Conservation (phyloP, 2,329 filamentous ascomycete species). For the Ophiostoma piceae region DNA sequence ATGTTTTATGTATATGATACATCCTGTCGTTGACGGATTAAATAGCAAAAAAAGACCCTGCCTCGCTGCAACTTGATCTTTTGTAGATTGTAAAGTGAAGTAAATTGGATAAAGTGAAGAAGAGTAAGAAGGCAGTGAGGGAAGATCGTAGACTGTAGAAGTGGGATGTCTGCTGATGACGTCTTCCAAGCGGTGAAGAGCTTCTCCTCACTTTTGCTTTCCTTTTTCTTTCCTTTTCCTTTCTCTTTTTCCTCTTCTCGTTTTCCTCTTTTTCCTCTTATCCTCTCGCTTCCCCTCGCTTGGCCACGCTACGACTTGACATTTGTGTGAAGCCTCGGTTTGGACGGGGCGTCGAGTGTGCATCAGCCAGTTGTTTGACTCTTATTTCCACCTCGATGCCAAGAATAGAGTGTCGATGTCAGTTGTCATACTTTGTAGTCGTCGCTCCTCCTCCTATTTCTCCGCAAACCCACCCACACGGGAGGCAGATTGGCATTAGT, state of each 20-base stretch:
- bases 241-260: neutral
- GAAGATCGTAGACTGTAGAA: neutral
- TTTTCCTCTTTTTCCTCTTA: neutral
- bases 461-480: slow-evolving; percentile 5
- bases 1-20: neutral
- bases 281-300: neutral
- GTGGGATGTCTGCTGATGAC: neutral
- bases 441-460: neutral
- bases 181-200: neutral
- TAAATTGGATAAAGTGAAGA: neutral
- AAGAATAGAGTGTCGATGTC: neutral
- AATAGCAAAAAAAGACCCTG: slow-evolving; percentile 7
- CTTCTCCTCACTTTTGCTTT: neutral
- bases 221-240: neutral
- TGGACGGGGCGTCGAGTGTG: neutral
- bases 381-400: neutral
- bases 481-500: slow-evolving; percentile 2
- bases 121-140: neutral
- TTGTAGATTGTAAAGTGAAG: neutral
- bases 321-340: neutral
- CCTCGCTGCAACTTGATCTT: neutral
- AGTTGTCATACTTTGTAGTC: neutral
- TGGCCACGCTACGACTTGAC: neutral
- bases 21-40: neutral
- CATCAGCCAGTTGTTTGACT: neutral